phyloP scores from a whole-genome alignment of 2,329 filamentous ascomycete genomes.

The Pseudovirgaria hyperparasitica region DNA sequence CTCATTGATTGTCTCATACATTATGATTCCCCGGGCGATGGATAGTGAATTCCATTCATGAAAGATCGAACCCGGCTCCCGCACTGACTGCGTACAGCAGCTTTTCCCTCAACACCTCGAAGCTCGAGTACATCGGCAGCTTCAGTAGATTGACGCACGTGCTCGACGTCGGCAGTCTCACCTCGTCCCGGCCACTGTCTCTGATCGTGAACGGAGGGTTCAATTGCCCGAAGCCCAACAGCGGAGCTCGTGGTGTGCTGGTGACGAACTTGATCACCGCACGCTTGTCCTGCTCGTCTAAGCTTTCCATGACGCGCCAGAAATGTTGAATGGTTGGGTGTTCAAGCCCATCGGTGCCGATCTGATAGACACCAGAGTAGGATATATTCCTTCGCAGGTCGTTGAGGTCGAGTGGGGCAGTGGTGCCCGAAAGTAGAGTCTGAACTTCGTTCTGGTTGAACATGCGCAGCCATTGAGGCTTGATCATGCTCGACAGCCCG shows the following conservation, averaged over 20 bases:
- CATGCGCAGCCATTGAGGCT: constrained; percentile 90
- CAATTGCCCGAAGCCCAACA: constrained; percentile 78
- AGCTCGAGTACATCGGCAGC: constrained; percentile 65
- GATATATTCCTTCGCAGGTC: constrained; percentile 74
- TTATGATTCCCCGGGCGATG: too few relatives aligned
- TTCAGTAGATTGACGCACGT: constrained; percentile 95
- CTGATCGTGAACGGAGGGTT: constrained; percentile 81
- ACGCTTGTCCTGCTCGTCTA: constrained; percentile 65
- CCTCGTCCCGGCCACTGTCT: constrained; percentile 65
- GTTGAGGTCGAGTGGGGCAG: constrained; percentile 70
- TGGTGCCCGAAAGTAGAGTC: constrained; percentile 81
- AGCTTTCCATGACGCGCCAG: constrained; percentile 73
- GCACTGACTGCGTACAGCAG: constrained; percentile 80
- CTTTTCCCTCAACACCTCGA: constrained; percentile 58
- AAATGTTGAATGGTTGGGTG: constrained; percentile 79
- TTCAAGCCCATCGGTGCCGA: constrained; percentile 80
- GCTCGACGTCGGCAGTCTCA: constrained; percentile 77
- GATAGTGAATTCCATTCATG: constrained; percentile 6
- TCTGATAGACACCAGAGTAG: constrained; percentile 77
- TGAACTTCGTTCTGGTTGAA: constrained; percentile 96
- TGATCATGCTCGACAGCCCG: constrained; percentile 77
- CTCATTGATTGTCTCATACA: too few relatives aligned
- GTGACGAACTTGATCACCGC: constrained; percentile 94
- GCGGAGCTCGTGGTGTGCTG: constrained; percentile 76
- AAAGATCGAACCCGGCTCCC: constrained; percentile 76